These are phyloP conservation scores for Xerocomus brunneocitrinus DNA, from an alignment of 768 basidiomycete genomes.

Conservation along the genomic window DNA sequence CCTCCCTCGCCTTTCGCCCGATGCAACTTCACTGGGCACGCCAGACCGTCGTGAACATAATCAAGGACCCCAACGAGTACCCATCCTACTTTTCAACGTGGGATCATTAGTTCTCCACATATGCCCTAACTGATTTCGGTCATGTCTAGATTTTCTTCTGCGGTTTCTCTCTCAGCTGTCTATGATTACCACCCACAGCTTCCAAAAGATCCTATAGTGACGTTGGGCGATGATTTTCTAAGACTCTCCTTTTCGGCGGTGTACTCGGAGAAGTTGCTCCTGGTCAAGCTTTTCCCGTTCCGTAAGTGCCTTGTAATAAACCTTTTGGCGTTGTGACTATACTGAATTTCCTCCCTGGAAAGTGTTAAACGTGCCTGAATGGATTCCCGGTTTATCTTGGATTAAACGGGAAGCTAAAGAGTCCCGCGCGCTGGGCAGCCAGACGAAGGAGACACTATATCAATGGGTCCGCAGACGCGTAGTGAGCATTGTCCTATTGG, in stretches of 20 bases:
- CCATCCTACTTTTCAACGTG: not conserved
- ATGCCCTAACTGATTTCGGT: not conserved
- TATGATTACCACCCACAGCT: not conserved
- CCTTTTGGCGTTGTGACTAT: not conserved
- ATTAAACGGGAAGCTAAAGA: not conserved
- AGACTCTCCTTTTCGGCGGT: not conserved
- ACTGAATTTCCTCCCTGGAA: not conserved
- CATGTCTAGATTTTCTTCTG: not conserved
- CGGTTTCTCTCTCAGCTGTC: not conserved
- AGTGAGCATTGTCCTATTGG: not conserved
- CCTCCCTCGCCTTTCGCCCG: not conserved
- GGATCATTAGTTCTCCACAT: not conserved
- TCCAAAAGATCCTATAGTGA: not conserved
- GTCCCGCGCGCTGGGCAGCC: not conserved
- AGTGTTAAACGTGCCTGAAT: not conserved
- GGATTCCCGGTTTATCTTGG: not conserved
- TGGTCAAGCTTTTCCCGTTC: constrained; percentile 9
- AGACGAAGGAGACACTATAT: not conserved
- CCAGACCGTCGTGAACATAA: not conserved
- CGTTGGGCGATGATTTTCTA: not conserved
- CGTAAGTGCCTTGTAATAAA: not conserved
- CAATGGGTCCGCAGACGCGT: not conserved
- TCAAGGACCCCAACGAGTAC: not conserved
- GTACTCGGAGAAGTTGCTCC: not conserved
- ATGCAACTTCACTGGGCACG: constrained; percentile 7